phyloP scores from a whole-genome alignment of 306 rosid species.

The Glycine tomentella region DNA sequence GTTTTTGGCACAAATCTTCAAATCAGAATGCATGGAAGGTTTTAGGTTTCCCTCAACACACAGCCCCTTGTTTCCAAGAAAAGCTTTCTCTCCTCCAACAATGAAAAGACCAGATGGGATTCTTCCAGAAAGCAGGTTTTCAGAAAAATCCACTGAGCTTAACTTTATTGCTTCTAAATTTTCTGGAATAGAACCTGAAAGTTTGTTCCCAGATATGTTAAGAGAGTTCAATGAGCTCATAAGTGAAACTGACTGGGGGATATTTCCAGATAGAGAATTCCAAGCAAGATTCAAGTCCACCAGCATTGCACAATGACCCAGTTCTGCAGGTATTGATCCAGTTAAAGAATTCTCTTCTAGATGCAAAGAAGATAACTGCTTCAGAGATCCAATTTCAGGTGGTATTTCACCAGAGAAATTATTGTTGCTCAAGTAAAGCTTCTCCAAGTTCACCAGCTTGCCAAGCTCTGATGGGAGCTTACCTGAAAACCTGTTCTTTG shows the following conservation, averaged over 20 bases:
- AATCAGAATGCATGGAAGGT: slow-evolving; percentile 50
- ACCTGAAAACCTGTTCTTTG: slow-evolving; percentile 78
- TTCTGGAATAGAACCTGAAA: slow-evolving; percentile 76
- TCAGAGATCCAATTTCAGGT: slow-evolving; percentile 68
- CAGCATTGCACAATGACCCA: slow-evolving; percentile 72
- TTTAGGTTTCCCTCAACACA: slow-evolving; percentile 66
- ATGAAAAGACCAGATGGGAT: slow-evolving; percentile 73
- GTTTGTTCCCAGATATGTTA: slow-evolving; percentile 74
- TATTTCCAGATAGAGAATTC: slow-evolving; percentile 71
- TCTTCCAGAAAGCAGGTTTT: slow-evolving; percentile 72
- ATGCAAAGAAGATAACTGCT: slow-evolving; percentile 79
- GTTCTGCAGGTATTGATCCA: slow-evolving; percentile 73
- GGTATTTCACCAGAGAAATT: slow-evolving; percentile 78
- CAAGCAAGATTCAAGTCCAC: slow-evolving; percentile 84
- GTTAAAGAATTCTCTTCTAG: slow-evolving; percentile 74
- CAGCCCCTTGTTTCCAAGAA: slow-evolving; percentile 70
- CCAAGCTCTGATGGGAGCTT: slow-evolving; percentile 78
- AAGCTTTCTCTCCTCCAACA: slow-evolving; percentile 78
- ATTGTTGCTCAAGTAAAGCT: slow-evolving; percentile 71
- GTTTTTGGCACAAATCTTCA: slow-evolving; percentile 58
- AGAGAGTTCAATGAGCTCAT: slow-evolving; percentile 84
- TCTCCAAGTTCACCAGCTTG: slow-evolving; percentile 75
- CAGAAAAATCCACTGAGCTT: slow-evolving; percentile 84
- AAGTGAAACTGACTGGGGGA: slow-evolving; percentile 72
- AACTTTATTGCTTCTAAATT: slow-evolving; percentile 70